Conservation (phyloP, 306 rosid species). For the Purshia tridentata region DNA sequence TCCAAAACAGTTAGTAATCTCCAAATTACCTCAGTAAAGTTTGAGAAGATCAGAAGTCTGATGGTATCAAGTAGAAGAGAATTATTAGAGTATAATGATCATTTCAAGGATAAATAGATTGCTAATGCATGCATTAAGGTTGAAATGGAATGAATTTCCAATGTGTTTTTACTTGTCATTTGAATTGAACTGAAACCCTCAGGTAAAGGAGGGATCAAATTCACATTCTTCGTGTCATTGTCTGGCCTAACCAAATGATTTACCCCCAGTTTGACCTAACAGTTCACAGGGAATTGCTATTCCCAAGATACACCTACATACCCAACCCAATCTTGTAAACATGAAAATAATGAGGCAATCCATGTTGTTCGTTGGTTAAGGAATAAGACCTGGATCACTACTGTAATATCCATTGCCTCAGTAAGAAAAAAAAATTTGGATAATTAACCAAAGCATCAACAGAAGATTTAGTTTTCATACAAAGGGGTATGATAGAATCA, state of each 20-base stretch:
- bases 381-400: neutral
- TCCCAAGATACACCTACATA: neutral
- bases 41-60: neutral
- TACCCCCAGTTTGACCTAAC: neutral
- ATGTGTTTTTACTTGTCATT: neutral
- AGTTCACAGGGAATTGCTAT: neutral
- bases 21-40: neutral
- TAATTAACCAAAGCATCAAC: neutral
- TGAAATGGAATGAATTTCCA: neutral
- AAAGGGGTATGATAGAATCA: constrained; percentile 19
- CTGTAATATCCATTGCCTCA: neutral
- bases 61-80: neutral
- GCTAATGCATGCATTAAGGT: neutral
- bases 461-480: constrained; percentile 1
- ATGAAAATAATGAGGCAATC: neutral
- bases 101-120: neutral
- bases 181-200: neutral
- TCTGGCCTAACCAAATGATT: neutral
- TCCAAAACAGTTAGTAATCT: neutral
- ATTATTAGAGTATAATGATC: neutral
- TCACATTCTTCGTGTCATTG: neutral
- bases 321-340: neutral
- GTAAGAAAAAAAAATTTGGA: neutral
- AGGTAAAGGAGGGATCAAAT: neutral
- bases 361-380: neutral